These are phyloP conservation scores for Phaeodactylum tricornutum DNA, from an alignment of 108 stramenopile genomes.

Conservation along the genomic window DNA sequence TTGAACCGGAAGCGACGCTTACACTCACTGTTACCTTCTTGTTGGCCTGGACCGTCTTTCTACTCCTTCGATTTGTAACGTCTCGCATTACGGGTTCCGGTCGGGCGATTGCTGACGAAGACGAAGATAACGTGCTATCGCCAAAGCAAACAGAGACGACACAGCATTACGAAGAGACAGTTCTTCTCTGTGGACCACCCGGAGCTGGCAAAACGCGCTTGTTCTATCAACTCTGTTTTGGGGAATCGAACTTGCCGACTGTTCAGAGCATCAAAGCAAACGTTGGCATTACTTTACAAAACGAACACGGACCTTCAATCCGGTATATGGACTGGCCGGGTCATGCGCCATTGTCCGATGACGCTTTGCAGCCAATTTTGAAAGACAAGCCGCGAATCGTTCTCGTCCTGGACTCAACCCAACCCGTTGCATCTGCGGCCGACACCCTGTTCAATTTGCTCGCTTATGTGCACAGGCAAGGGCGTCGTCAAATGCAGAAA, in stretches of 20 bases:
- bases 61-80: slow-evolving; percentile 1
- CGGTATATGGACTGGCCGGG: slow-evolving; percentile 69
- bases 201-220: slow-evolving; percentile 33
- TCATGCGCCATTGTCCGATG: slow-evolving; percentile 20
- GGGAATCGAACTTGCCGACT: slow-evolving; percentile 12
- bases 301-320: slow-evolving; percentile 5
- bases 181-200: slow-evolving; percentile 34
- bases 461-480: not conserved
- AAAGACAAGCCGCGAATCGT: slow-evolving; percentile 17
- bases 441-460: slow-evolving; percentile 45
- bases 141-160: not conserved
- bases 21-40: slow-evolving; percentile 14
- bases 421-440: slow-evolving; percentile 47
- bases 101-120: not conserved
- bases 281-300: slow-evolving; percentile 18
- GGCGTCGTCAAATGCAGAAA: slow-evolving; percentile 5
- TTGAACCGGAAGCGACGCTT: slow-evolving; percentile 27
- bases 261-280: slow-evolving; percentile 58
- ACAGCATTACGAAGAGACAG: slow-evolving; percentile 16
- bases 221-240: slow-evolving; percentile 14
- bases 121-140: too few relatives aligned
- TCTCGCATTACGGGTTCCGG: not conserved
- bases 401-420: slow-evolving; percentile 55
- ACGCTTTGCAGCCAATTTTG: slow-evolving; percentile 7
- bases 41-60: not conserved